Evolutionary conservation across 371 early-diverging fungal species (phyloP).

Genomic region (Mortierella sp.): DNA sequence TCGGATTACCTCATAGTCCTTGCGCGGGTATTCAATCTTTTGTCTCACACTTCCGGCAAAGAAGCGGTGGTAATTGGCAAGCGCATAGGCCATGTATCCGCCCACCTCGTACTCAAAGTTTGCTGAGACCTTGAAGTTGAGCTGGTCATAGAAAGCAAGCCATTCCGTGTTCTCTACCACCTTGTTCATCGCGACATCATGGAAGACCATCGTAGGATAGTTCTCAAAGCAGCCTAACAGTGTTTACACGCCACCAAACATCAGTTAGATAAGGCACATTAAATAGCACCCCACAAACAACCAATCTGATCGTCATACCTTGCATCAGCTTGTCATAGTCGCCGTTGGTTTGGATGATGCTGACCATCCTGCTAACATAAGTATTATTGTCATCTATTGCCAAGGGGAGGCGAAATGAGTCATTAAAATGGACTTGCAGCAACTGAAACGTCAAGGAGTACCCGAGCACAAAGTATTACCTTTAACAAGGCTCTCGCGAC

Average conservation of each 20-base stretch:
- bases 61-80: constrained; percentile 84
- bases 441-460: not conserved
- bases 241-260: not conserved
- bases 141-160: constrained; percentile 85
- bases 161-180: constrained; percentile 79
- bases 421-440: not conserved
- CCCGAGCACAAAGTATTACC: constrained; percentile 13
- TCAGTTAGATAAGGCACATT: not conserved
- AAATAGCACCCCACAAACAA: not conserved
- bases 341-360: constrained; percentile 74
- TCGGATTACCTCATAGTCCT: constrained; percentile 76
- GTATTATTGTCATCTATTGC: constrained; percentile 45
- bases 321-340: constrained; percentile 89
- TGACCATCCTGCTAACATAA: constrained; percentile 67
- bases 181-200: constrained; percentile 81
- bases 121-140: constrained; percentile 67
- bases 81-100: constrained; percentile 79
- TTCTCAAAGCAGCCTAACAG: constrained; percentile 90
- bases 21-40: constrained; percentile 85
- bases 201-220: constrained; percentile 81
- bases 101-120: constrained; percentile 66
- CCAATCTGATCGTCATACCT: constrained; percentile 61
- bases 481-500: constrained; percentile 58
- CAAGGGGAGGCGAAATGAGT: not conserved
- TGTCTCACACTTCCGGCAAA: constrained; percentile 81